A percentile compares a stretch with the other conserved stretches of the same genome.
phyloP scores from a whole-genome alignment of 352 stramenopile genomes.

The Aphanomyces astaci region DNA sequence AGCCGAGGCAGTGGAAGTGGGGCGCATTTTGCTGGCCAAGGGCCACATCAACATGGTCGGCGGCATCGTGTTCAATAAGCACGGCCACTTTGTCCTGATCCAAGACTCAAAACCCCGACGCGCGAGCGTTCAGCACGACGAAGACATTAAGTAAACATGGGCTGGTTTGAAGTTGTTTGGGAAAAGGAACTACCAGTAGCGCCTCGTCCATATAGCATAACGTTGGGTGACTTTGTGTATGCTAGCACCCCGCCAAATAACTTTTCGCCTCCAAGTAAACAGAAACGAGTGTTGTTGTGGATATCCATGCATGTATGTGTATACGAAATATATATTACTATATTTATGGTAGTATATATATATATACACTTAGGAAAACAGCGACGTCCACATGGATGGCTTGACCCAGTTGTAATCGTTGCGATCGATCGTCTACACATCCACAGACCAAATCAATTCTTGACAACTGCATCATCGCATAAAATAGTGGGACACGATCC shows the following conservation, averaged over 20 bases:
- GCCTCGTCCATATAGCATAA: too few species aligned
- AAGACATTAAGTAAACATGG: too few species aligned
- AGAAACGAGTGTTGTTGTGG: too few species aligned
- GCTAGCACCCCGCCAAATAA: too few species aligned
- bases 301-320: too few species aligned
- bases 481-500: slow-evolving; percentile 14
- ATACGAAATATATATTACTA: too few species aligned
- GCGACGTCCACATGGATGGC: slow-evolving; percentile 82
- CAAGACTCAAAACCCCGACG: neutral
- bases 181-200: too few species aligned
- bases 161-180: too few species aligned
- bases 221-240: too few species aligned
- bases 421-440: slow-evolving; percentile 54
- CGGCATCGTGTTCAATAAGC: neutral
- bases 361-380: slow-evolving; percentile 50
- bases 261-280: too few species aligned
- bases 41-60: slow-evolving; percentile 6
- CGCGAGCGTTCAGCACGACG: too few species aligned
- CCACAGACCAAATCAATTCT: neutral
- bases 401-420: slow-evolving; percentile 93
- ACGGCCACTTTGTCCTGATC: neutral
- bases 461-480: too few species aligned
- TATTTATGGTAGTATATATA: neutral
- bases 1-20: slow-evolving; percentile 11
- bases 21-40: slow-evolving; percentile 9